Evolutionary conservation across 2,329 filamentous ascomycete genomes (phyloP).

Genomic region (Colletotrichum agaves): DNA sequence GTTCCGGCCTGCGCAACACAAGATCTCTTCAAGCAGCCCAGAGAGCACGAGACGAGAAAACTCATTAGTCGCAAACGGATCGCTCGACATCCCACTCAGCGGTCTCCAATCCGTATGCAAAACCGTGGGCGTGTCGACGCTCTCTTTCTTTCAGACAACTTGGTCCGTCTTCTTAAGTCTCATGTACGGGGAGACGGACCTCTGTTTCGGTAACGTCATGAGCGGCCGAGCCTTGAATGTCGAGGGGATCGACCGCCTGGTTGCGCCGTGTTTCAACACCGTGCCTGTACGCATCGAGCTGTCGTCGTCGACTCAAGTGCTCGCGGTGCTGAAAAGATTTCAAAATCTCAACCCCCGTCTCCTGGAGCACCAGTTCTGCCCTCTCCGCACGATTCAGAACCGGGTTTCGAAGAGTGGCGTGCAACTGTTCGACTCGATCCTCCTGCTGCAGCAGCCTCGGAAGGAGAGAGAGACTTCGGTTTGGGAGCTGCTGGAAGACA

Average conservation of each 20-base stretch:
- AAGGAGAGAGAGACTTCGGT: constrained; percentile 65
- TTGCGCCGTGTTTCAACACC: constrained; percentile 95
- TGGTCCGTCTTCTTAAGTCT: constrained; percentile 75
- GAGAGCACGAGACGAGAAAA: not conserved
- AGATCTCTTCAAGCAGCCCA: not conserved
- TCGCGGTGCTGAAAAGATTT: constrained; percentile 67
- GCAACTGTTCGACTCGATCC: constrained; percentile 80
- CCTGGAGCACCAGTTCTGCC: constrained; percentile 77
- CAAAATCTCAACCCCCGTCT: constrained; percentile 71
- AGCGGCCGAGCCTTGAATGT: constrained; percentile 78
- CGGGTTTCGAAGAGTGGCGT: constrained; percentile 53
- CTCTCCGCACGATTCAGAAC: constrained; percentile 76
- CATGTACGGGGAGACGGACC: constrained; percentile 66
- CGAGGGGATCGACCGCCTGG: constrained; percentile 73
- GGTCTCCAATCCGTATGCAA: constrained; percentile 61
- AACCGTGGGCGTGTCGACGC: constrained; percentile 67
- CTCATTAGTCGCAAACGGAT: not conserved
- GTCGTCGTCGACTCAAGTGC: constrained; percentile 57
- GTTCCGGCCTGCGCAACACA: constrained; percentile 52
- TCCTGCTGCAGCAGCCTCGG: constrained; percentile 78
- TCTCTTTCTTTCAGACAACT: constrained; percentile 76
- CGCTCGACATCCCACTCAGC: constrained; percentile 48
- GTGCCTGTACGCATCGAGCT: constrained; percentile 75
- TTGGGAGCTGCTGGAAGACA: constrained; percentile 68
- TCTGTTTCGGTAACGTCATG: constrained; percentile 90